Conservation (phyloP, 805 yeast genomes). For the Candida railenensis region DNA sequence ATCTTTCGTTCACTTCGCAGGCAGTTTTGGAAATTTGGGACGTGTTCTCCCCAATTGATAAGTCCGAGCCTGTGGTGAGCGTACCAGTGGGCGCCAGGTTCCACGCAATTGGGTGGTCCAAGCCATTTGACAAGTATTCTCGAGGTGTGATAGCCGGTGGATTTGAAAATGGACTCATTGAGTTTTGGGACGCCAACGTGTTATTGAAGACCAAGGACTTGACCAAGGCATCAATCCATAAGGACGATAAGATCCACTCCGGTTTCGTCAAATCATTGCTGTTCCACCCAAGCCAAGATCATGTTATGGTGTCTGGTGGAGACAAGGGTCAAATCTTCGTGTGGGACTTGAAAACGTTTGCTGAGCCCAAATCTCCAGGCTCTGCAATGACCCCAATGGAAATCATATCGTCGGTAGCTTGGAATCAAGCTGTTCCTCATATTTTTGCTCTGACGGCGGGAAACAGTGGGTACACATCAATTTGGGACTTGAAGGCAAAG, state of each 20-base stretch:
- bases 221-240: constrained; percentile 45
- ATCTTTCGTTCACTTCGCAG: constrained; percentile 76
- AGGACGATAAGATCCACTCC: constrained; percentile 53
- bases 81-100: constrained; percentile 45
- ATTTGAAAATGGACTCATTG: constrained; percentile 76
- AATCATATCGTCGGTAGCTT: constrained; percentile 76
- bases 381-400: constrained; percentile 77
- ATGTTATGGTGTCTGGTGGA: constrained; percentile 83
- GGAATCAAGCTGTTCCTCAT: constrained; percentile 83
- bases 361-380: constrained; percentile 68
- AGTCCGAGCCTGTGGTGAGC: constrained; percentile 31
- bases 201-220: constrained; percentile 41
- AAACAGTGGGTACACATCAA: constrained; percentile 78
- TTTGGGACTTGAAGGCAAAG: constrained; percentile 89
- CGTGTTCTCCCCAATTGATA: constrained; percentile 42
- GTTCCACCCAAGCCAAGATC: constrained; percentile 72
- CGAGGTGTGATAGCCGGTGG: constrained; percentile 79
- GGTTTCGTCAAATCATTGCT: constrained; percentile 70
- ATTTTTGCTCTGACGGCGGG: constrained; percentile 85
- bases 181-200: constrained; percentile 72
- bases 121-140: constrained; percentile 47
- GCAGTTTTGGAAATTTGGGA: constrained; percentile 82
- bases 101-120: constrained; percentile 83
- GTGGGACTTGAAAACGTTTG: constrained; percentile 78
- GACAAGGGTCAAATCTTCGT: constrained; percentile 83